phyloP scores from a whole-genome alignment of 805 yeast genomes.

The Yarrowia deformans region DNA sequence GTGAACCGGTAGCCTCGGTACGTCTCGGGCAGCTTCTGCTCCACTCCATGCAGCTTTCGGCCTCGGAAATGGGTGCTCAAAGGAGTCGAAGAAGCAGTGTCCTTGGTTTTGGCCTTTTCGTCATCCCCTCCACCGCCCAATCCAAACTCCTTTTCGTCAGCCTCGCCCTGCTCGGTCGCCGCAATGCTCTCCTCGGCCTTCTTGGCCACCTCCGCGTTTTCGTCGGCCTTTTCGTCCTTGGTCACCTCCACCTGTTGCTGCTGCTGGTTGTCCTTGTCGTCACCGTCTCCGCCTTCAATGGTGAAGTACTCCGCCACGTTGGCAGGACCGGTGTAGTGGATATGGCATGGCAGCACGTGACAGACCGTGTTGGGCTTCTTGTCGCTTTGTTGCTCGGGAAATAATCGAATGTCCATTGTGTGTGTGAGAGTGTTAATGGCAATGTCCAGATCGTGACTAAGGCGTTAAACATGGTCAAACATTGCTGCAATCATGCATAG shows the following conservation, averaged over 20 bases:
- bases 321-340: constrained; percentile 45
- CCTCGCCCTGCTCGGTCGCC: not conserved
- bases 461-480: not conserved
- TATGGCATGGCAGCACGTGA: constrained; percentile 47
- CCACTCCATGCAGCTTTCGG: constrained; percentile 27
- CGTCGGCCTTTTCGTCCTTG: constrained; percentile 22
- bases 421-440: not conserved
- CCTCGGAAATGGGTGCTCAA: constrained; percentile 26
- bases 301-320: constrained; percentile 44
- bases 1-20: constrained; percentile 42
- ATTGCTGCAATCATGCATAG: constrained; percentile 8
- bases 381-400: constrained; percentile 20
- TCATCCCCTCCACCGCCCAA: not conserved
- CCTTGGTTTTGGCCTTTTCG: not conserved
- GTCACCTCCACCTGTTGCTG: constrained; percentile 7
- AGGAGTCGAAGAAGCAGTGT: not conserved
- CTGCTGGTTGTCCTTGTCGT: not conserved
- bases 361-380: constrained; percentile 40
- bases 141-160: constrained; percentile 4
- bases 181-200: not conserved
- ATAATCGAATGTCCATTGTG: constrained; percentile 28
- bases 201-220: constrained; percentile 10
- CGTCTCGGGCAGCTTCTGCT: constrained; percentile 40
- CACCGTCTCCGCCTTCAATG: constrained; percentile 17
- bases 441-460: not conserved